Evolutionary conservation across 1,284 basidiomycete genomes (phyloP), one percentile per base, ranked within the genome.

Genomic region (Irpex sp.): DNA sequence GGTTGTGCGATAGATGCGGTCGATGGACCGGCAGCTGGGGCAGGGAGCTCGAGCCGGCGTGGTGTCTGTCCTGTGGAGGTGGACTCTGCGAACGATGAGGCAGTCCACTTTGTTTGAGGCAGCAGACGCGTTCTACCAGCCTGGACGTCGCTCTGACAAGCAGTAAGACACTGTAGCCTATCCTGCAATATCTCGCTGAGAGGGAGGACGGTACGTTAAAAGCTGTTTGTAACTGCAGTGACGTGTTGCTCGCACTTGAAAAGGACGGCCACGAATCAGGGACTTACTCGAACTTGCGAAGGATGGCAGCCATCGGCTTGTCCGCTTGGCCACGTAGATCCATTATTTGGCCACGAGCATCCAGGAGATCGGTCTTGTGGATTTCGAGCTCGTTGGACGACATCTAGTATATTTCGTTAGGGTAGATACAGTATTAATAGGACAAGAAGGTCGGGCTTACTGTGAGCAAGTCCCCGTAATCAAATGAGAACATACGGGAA

Each of bases 131-230:
- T 36, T 35, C 46, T 13, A 19, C 62, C 61, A 7, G 21, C 4
- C 13, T 63, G 61, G 11, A 47, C 53, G 2, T 64, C 61, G 5
- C 4, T 21, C 11, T 61, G 60, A 4, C 65, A 26, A 1, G 67
- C 59, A 8, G 63, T 61, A 26, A 67, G 66, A 6, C 61, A 65
- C 7, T 21, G 37, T 8, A 66, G 58, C 15, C 62, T 57, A 46
- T 69, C 66, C 19, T 57, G 57, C 9, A 66, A 31, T 0, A 67
- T 35, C 13, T 65, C 63, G 35, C 68, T 70, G 55, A 15, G 55
- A 17, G 3, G 35, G 1, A 8, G 43, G 43, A 7, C n/a, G n/a
- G n/a, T 31, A 57, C 5, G 53, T 39, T 21, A 26, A 19, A 53
- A 50, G 19, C 33, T 51, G 6, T n/a, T 15, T 17, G 0, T 8